Conservation (phyloP, 2,329 filamentous ascomycete species). For the Celoporthe dispersa region DNA sequence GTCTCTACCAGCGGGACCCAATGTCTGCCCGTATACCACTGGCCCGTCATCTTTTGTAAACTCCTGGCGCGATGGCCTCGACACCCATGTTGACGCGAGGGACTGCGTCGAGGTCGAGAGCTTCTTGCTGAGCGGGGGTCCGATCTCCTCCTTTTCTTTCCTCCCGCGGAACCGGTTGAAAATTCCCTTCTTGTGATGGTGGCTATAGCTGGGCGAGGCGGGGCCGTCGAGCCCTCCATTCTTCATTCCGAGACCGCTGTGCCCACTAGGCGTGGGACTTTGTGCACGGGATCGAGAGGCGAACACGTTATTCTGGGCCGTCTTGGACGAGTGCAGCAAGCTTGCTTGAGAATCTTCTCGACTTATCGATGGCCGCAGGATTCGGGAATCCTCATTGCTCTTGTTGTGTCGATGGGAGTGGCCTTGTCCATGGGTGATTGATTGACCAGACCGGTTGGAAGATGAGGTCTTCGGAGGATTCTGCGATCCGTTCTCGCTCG, state of each 20-base stretch:
- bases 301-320: constrained; percentile 51
- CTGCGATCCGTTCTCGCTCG: constrained; percentile 51
- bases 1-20: constrained; percentile 25
- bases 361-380: constrained; percentile 72
- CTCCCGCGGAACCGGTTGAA: constrained; percentile 56
- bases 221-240: constrained; percentile 57
- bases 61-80: constrained; percentile 54
- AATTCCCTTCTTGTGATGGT: constrained; percentile 55
- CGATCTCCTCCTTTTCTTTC: constrained; percentile 58
- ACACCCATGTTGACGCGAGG: constrained; percentile 43
- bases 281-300: constrained; percentile 64
- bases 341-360: constrained; percentile 72
- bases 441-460: constrained; percentile 62
- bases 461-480: constrained; percentile 65
- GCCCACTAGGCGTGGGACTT: constrained; percentile 80
- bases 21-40: constrained; percentile 33
- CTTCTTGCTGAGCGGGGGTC: constrained; percentile 50
- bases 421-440: constrained; percentile 67
- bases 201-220: constrained; percentile 57
- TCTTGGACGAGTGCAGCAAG: constrained; percentile 49
- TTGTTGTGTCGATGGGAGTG: constrained; percentile 71
- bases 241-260: constrained; percentile 52
- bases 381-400: constrained; percentile 68
- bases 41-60: constrained; percentile 43
- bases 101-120: constrained; percentile 59